Conservation (phyloP, 257 asterid genomes). For the Thymus quinquecostatus region DNA sequence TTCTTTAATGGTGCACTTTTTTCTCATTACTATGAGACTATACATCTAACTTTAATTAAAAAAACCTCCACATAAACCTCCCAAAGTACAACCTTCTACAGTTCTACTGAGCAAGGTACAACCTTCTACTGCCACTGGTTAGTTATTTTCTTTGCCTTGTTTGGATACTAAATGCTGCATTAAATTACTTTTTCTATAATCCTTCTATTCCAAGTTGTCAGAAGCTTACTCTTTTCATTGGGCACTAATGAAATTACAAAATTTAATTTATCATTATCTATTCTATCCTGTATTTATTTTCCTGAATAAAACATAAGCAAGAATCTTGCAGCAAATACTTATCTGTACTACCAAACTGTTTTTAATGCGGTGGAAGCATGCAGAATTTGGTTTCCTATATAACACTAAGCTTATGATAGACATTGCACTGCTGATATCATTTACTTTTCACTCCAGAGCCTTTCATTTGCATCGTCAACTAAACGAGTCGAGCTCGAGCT, state of each 20-base stretch:
- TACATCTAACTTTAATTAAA: slow-evolving; percentile 1
- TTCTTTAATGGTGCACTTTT: slow-evolving; percentile 38
- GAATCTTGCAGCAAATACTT: neutral
- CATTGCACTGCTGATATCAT: neutral
- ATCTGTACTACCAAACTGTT: neutral
- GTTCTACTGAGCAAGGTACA: slow-evolving; percentile 34
- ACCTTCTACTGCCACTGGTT: slow-evolving; percentile 28
- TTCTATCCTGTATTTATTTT: neutral
- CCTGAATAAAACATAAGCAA: neutral
- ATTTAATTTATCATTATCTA: neutral
- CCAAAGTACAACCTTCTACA: slow-evolving; percentile 20
- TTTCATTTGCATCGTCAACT: slow-evolving; percentile 6
- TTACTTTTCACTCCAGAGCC: neutral
- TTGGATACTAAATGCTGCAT: slow-evolving; percentile 54
- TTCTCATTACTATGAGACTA: slow-evolving; percentile 32
- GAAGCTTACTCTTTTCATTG: slow-evolving; percentile 5
- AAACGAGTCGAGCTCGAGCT: slow-evolving; percentile 30
- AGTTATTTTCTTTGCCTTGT: neutral
- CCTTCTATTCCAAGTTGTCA: slow-evolving; percentile 18
- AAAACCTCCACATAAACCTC: slow-evolving; percentile 39
- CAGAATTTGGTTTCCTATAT: neutral
- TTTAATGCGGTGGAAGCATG: slow-evolving; percentile 19
- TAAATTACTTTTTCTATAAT: slow-evolving; percentile 38
- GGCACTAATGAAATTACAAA: neutral
- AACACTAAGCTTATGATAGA: neutral